These are phyloP conservation scores for Cutaneotrichosporon dermatis DNA, from an alignment of 1,284 basidiomycete genomes.

Conservation along the genomic window DNA sequence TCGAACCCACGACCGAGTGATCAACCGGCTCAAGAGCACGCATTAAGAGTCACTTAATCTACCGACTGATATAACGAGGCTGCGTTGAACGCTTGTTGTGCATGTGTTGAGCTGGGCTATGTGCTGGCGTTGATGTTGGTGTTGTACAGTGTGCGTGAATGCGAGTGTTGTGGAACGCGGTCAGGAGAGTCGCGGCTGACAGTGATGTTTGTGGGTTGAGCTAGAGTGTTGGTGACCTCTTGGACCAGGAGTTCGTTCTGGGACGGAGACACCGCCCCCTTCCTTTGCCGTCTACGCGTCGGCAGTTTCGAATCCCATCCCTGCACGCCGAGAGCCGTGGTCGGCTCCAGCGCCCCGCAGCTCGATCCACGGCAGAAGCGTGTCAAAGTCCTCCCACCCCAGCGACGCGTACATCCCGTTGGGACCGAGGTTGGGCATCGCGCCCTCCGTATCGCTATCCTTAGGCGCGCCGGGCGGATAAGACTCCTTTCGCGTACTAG, in stretches of 20 bases:
- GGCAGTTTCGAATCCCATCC: constrained; percentile 33
- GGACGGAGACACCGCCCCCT: too few species aligned
- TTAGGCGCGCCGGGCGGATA: constrained; percentile 25
- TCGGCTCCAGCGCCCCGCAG: constrained; percentile 30
- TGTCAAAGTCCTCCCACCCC: constrained; percentile 43
- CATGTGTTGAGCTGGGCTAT: too few species aligned
- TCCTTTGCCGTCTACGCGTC: not conserved
- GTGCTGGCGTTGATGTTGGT: not conserved
- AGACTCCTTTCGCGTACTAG: constrained; percentile 19
- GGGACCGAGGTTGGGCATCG: constrained; percentile 35
- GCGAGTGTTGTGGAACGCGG: too few species aligned
- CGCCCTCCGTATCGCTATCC: constrained; percentile 27
- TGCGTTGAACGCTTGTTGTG: not conserved
- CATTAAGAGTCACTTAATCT: constrained; percentile 3
- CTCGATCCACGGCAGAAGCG: constrained; percentile 38
- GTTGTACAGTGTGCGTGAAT: too few species aligned
- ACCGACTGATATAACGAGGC: not conserved
- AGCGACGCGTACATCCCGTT: constrained; percentile 44
- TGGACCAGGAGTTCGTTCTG: too few species aligned
- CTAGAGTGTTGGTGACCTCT: too few species aligned
- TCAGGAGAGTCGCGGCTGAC: too few species aligned
- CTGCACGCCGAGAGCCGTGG: constrained; percentile 27
- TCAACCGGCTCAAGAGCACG: not conserved
- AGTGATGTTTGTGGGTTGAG: too few species aligned
- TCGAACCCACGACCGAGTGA: constrained; percentile 6